Evolutionary conservation across 2,329 filamentous ascomycete genomes (phyloP), one percentile per base, ranked within the genome.

Genomic region (Blumeria graminis): DNA sequence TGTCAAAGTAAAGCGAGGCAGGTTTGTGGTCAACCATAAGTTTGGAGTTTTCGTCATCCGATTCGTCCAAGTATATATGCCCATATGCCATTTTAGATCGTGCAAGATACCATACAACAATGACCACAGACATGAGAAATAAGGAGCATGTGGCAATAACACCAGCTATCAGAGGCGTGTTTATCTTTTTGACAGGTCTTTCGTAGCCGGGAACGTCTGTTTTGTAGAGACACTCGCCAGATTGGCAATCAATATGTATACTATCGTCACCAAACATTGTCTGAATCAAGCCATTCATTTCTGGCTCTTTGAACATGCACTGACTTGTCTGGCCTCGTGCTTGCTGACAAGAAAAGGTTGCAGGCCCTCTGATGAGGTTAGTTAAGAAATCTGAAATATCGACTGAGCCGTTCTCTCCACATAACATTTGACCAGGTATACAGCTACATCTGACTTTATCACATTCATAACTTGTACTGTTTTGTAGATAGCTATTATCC

Each of bases 121-220:
- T 70, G 52, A 95, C 86, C 55, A 90, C 78, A 1, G 80, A 85
- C n/a, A 94, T 87, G 11, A 98, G 74, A 65, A 95, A 94, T 0
- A 98, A 74, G 0, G 84, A 84, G 64, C 81, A 85, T 6, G 79
- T 83, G 28, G 88, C 89, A 64, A 98, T 96, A 51, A 95, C 85
- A 13, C 86, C 84, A 10, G 93, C 90, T 62, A 98, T 98, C 53
- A 98, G 75, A 3, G 90, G 92, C 0, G 90, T 96, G 68, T 98
- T 98, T 70, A 98, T 96, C 66, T 83, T 82, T 71, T 95, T 94
- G 58, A 95, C 77, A 0, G 90, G 88, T 18, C 84, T 77, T 62
- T 84, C 76, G 65, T 94, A 98, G 16, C 93, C 92, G 14, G 92
- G 92, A 6, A 96, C 82, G 64, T 96, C 85, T 6, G 89, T 94